Base-by-base conservation (phyloP, 2,329 filamentous ascomycete species). In the Tolypocladium sp. region DNA sequence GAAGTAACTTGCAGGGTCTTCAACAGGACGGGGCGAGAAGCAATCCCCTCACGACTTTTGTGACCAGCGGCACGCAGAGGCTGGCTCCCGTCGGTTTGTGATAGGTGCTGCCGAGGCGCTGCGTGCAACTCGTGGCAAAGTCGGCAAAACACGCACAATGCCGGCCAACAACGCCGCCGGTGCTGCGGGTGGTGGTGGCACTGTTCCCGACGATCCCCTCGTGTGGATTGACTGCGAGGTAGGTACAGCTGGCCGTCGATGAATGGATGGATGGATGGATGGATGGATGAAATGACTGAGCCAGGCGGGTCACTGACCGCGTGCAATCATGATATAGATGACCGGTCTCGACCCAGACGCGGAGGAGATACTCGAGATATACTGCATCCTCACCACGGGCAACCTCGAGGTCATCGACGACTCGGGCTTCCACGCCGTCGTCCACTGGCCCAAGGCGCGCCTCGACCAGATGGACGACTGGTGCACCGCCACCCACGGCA, bases 351-450 rank as follows among this genome's bases (percentile, higher is more conserved):
- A 96, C 72, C 81, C 87, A 2, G 83, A 89, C 60, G 85, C 79
- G 38, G 93, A 97, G 70, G 86, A 87, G 59, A 94, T 97, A 68
- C 85, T 97, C 69, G 92, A 96, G 68, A 89, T 97, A 59, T 93
- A 89, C 73, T 97, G 92, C 76, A 88, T 95, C 74, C 84, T 99
- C 70, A 99, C 94, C 9, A 89, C 92, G 65, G 82, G 85, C 57
- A 79, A 91, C 62, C 83, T 99, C 25, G 82, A 90, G 59, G 73
- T 95, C 40, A 75, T 96, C 33, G 91, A 96, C 61, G 77, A 85
- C 30, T 72, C 80, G 38, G 93, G 93, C 65, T 96, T 89, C 80
- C 90, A 95, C 68, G 83, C 83, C 35, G 79, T 93, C 53, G 82
- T 99, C 60, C 88, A 93, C 71, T 90, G 90, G 67, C 79, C 85